Conservation (phyloP, 1,139 yeast genomes). For the Suhomyces terraborum region DNA sequence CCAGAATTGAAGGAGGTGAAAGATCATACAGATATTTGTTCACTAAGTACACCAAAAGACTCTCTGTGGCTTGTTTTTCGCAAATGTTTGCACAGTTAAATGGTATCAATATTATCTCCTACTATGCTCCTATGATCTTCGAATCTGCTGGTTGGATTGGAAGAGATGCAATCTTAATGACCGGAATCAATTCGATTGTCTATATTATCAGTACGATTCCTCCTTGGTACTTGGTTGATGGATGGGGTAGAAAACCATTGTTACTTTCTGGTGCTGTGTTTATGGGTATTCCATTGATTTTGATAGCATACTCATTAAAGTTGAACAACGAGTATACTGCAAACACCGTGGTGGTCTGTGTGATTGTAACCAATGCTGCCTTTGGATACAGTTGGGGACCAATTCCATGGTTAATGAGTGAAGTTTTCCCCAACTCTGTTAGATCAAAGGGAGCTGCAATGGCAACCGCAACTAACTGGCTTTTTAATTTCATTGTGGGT, state of each 20-base stretch:
- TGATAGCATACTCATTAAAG: constrained; percentile 68
- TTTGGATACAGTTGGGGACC: constrained; percentile 95
- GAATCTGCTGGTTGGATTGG: constrained; percentile 97
- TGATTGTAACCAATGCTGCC: constrained; percentile 77
- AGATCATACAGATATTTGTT: constrained; percentile 68
- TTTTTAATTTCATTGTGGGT: constrained; percentile 90
- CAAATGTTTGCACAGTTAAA: constrained; percentile 91
- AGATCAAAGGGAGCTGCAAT: constrained; percentile 91
- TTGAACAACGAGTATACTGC: constrained; percentile 66
- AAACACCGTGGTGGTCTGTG: constrained; percentile 69
- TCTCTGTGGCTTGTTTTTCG: constrained; percentile 88
- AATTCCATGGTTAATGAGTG: constrained; percentile 91
- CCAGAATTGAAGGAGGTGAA: constrained; percentile 72
- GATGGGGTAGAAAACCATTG: constrained; percentile 88
- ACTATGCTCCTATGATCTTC: constrained; percentile 91
- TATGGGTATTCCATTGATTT: constrained; percentile 71
- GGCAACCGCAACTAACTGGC: constrained; percentile 92
- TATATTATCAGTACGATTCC: constrained; percentile 78
- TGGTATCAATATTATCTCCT: constrained; percentile 90
- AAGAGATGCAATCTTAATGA: constrained; percentile 83
- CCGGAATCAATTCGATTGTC: constrained; percentile 82
- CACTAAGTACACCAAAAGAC: constrained; percentile 64
- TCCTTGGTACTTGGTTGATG: constrained; percentile 89
- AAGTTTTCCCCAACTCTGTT: constrained; percentile 83
- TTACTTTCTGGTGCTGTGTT: constrained; percentile 73